phyloP scores from a whole-genome alignment of 192 early-diverging fungal species.

The Dimargaris xerosporica region DNA sequence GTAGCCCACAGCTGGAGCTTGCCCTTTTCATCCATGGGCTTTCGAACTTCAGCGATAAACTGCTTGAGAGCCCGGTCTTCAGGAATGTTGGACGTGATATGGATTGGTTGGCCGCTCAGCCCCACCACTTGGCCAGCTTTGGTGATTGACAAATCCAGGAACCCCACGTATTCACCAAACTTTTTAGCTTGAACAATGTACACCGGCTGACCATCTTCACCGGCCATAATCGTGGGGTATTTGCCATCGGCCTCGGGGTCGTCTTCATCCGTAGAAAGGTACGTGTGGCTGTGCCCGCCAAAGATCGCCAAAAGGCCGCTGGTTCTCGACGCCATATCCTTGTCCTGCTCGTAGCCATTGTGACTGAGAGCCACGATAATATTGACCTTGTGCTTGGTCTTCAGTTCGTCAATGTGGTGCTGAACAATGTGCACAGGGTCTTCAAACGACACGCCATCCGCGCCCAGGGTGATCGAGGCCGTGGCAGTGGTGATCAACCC shows the following conservation, averaged over 20 bases:
- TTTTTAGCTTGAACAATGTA: conserved; percentile 52
- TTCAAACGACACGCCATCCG: conserved; percentile 28
- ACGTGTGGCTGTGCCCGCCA: conserved; percentile 65
- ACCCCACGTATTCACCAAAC: conserved; percentile 48
- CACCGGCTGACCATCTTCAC: conserved; percentile 43
- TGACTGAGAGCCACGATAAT: conserved; percentile 47
- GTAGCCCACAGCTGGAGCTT: conserved; percentile 27
- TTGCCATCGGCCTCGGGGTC: conserved; percentile 29
- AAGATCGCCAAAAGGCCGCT: conserved; percentile 43
- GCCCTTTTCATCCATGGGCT: conserved; percentile 27
- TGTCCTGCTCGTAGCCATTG: conserved; percentile 52
- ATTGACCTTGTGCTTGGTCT: conserved; percentile 31
- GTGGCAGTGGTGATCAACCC: conserved; percentile 49
- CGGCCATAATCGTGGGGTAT: conserved; percentile 50
- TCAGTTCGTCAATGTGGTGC: conserved; percentile 43
- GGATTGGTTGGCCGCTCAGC: conserved; percentile 39
- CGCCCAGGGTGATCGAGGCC: conserved; percentile 35
- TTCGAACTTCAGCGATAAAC: conserved; percentile 24
- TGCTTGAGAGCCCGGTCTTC: conserved; percentile 26
- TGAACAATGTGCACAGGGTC: conserved; percentile 45
- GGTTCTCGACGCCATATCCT: conserved; percentile 35
- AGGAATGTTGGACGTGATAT: conserved; percentile 32
- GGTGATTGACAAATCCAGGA: conserved; percentile 43
- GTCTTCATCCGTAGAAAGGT: conserved; percentile 33
- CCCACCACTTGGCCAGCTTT: conserved; percentile 33